Percentiles rank a stretch among this genome's conserved stretches.
Conservation (phyloP, 176 grass and related monocot species). For the Eragrostis curvula region DNA sequence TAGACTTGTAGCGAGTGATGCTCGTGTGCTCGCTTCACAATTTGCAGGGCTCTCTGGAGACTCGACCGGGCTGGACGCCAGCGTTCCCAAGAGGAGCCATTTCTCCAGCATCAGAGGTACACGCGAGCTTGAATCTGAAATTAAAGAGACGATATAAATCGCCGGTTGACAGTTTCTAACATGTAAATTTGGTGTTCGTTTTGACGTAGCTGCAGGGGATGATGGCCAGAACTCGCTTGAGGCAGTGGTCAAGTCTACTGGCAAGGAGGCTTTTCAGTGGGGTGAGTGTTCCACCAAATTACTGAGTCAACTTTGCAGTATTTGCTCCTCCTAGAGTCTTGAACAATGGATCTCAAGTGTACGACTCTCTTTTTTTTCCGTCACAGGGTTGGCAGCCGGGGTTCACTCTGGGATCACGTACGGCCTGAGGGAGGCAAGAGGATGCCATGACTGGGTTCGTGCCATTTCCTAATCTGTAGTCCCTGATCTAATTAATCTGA, state of each 20-base stretch:
- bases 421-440: constrained; percentile 77
- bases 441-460: constrained; percentile 82
- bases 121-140: neutral
- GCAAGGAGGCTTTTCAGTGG: constrained; percentile 92
- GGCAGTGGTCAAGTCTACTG: constrained; percentile 75
- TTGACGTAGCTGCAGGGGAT: constrained; percentile 44
- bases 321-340: neutral
- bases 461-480: neutral
- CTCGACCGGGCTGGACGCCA: constrained; percentile 34
- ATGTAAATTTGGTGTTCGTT: neutral
- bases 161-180: neutral
- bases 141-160: no score
- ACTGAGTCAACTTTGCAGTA: neutral
- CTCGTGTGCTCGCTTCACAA: neutral
- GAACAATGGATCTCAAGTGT: neutral
- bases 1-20: neutral
- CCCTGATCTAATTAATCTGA: neutral
- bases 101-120: constrained; percentile 57
- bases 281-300: constrained; percentile 37
- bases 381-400: constrained; percentile 73
- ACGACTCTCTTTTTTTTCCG: neutral
- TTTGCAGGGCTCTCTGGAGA: constrained; percentile 37
- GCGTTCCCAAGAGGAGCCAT: constrained; percentile 53
- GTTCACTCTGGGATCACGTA: constrained; percentile 86
- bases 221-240: constrained; percentile 84